Evolutionary conservation across 352 stramenopile species (phyloP), one percentile per base, ranked within the genome.

Genomic region (Thalassiosira ordinaria): DNA sequence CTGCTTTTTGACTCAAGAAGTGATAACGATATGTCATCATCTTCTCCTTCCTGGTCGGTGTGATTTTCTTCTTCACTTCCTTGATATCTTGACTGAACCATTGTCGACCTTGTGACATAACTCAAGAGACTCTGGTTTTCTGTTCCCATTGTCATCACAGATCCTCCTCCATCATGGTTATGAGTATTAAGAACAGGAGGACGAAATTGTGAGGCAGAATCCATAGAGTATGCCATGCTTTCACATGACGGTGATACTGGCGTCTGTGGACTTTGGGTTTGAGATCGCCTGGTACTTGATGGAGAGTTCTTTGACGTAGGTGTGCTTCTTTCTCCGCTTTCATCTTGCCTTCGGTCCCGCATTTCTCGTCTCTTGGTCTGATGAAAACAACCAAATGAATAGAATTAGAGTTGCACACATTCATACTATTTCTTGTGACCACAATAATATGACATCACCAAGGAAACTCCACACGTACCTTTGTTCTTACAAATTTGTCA

Each of bases 201-300:
- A 44, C 51, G 57, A 24, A 70, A 67, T 35, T 80, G 37, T 9
- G 75, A 86, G 26, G 83, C 63, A 26, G 81, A 86, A 75, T 92
- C 86, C 20, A 90, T 5, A 20, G 83, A 91, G 67, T 92, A 92
- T 14, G 86, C 84, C 47, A 92, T 74, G 13, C 82, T 90, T 14
- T 87, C 60, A 37, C 46, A 62, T n/a, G 74, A 82, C 26, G 67
- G 75, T 18, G 66, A 77, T 4, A 60, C 18, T 24, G 39, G 24
- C 29, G 55, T 29, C 41, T 64, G 37, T 65, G 20, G 31, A 26
- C 64, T 59, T 59, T 52, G 35, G 24, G 35, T 33, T 6, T 35
- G 26, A 57, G 18, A 35, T 55, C 53, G 51, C n/a, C 24, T 65
- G 47, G 60, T 24, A 49, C 37, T 5, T 20, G 71, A 67, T 59